Evolutionary conservation across 164 flowering plant genomes (phyloP).

Genomic region (Litsea cubeba): DNA sequence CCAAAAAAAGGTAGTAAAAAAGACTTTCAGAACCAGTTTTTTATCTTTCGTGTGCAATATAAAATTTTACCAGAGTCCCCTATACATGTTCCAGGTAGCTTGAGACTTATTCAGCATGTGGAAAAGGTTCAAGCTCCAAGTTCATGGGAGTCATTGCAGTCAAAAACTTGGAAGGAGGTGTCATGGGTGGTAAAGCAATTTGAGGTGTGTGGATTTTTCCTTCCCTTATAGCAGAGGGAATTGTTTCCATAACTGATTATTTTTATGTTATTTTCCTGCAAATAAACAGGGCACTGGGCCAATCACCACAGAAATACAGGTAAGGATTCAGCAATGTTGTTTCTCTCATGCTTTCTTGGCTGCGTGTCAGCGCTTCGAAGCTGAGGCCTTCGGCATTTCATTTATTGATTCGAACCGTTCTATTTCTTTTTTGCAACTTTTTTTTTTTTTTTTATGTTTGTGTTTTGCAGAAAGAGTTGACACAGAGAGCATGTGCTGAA

Average conservation of each 20-base stretch:
- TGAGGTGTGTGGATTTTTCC: constrained; percentile 36
- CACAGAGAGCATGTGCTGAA: constrained; percentile 37
- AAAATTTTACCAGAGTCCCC: no score
- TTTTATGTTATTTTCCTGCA: background rate
- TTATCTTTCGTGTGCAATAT: no score
- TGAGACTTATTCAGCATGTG: constrained; percentile 81
- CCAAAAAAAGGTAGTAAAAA: no score
- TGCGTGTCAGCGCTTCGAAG: background rate
- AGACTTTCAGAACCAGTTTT: no score
- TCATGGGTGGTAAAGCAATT: constrained; percentile 65
- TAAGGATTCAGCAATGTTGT: constrained; percentile 11
- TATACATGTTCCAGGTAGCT: constrained; percentile 48
- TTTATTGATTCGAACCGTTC: background rate
- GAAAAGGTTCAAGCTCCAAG: constrained; percentile 58
- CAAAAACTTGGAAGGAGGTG: constrained; percentile 51
- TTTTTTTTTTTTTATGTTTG: background rate
- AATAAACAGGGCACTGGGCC: constrained; percentile 51
- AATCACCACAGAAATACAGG: constrained; percentile 66
- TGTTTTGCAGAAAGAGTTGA: constrained; percentile 24
- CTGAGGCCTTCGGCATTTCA: background rate
- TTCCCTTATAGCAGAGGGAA: background rate
- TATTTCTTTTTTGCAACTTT: background rate
- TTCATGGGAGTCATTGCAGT: constrained; percentile 44
- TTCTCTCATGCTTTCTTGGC: background rate
- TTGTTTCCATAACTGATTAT: background rate